These are phyloP conservation scores for Neofusicoccum parvum DNA, from an alignment of 2,329 filamentous ascomycete species.

Conservation along the genomic window DNA sequence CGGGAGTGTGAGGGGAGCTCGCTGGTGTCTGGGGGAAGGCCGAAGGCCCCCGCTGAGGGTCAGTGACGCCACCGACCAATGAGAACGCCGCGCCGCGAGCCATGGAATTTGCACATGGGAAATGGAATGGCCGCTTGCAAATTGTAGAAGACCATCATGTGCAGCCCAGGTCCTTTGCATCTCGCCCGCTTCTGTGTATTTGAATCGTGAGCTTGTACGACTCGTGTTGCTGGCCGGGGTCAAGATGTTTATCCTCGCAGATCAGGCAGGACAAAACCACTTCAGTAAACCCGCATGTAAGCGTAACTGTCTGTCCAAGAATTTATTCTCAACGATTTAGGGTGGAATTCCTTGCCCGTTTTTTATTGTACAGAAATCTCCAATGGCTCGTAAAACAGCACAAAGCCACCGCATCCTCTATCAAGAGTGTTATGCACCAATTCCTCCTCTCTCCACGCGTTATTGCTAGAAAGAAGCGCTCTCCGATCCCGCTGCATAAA, in stretches of 20 bases:
- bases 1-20: conserved; percentile 12
- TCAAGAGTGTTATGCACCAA: too few species aligned
- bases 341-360: neutral
- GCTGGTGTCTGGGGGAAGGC: conserved; percentile 6
- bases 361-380: neutral
- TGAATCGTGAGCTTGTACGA: neutral
- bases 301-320: too few species aligned
- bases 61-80: conserved; percentile 7
- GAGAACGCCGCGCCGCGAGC: neutral
- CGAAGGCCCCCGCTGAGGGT: conserved; percentile 6
- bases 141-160: neutral
- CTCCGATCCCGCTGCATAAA: neutral
- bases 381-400: too few species aligned
- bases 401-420: too few species aligned
- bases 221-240: neutral
- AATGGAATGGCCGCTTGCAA: neutral
- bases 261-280: neutral
- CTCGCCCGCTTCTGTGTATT: neutral
- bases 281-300: too few species aligned
- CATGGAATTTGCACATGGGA: neutral
- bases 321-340: neutral
- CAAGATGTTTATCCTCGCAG: neutral
- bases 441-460: too few species aligned
- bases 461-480: too few species aligned
- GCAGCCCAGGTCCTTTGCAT: neutral